Evolutionary conservation across 1,139 yeast genomes (phyloP), one percentile per base, ranked within the genome.

Genomic region (Entelexis paramagnoliae): DNA sequence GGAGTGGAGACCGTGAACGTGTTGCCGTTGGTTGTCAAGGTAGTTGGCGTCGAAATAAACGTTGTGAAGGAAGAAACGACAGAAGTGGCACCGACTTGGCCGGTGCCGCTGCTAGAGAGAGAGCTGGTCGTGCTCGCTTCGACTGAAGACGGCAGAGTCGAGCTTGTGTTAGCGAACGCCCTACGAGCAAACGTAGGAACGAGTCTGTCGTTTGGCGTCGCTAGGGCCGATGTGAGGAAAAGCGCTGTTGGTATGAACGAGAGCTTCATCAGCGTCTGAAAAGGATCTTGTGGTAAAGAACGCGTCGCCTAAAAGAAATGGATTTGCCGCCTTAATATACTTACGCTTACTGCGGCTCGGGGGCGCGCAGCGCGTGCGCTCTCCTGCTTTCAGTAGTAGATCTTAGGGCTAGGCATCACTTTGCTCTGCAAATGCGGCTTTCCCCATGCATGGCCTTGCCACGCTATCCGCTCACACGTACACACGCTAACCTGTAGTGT

Each of bases 11-110:
- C 73, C 50, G 71, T 66, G 64, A 63, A 65, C 56, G 73, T 70
- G 55, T 59, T 51, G 64, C 62, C 64, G 60, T 64, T 64, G 62
- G 65, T 66, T 44, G 65, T 62, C 52, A 69, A 50, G 56, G 68
- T 63, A 60, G 75, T 71, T 49, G 74, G 62, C 51, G 58, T 60
- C 48, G 74, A 73, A 66, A 73, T 69, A 68, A 64, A 68, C 57
- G 74, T 71, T 24, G 55, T 49, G 34, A 46, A 28, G 8, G 20
- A 16, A 2, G 36, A 33, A 8, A 17, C 36, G 14, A 16, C 36
- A 9, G 29, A 28, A 9, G n/a, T 20, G 28, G 40, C 16, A 13
- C 2, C 40, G 10, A 20, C 28, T 10, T 8, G 28, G 10, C 22
- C 24, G 6, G 14, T 35, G 14, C 28, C 16, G 40, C 40, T 36